Conservation (phyloP, 495 filamentous ascomycete species). For the Penicillium verhagenii region DNA sequence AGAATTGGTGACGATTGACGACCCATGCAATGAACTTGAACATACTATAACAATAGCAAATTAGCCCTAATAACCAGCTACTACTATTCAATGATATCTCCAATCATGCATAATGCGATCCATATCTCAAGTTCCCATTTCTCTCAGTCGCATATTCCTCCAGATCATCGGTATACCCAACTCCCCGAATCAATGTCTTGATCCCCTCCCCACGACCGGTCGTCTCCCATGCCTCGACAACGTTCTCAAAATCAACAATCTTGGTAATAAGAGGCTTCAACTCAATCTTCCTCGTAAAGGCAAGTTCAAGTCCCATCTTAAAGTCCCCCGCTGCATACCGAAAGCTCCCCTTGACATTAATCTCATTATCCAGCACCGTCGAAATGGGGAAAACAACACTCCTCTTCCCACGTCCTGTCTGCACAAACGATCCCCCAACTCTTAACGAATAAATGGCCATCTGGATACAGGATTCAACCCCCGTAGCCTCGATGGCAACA, state of each 20-base stretch:
- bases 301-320: conserved; percentile 68
- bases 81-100: too few relatives aligned
- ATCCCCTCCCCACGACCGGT: conserved; percentile 76
- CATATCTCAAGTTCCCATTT: conserved; percentile 12
- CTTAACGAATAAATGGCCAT: conserved; percentile 67
- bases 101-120: not conserved
- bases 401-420: conserved; percentile 77
- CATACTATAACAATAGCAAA: too few relatives aligned
- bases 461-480: conserved; percentile 76
- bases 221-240: conserved; percentile 75
- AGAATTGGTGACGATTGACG: not conserved
- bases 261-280: conserved; percentile 70
- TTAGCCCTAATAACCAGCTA: not conserved
- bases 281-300: conserved; percentile 60
- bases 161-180: conserved; percentile 6
- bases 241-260: conserved; percentile 68
- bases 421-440: conserved; percentile 76
- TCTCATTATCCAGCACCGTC: conserved; percentile 76
- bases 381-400: conserved; percentile 83
- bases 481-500: conserved; percentile 79
- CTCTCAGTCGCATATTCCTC: not conserved
- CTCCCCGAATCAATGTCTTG: conserved; percentile 78
- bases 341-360: conserved; percentile 77
- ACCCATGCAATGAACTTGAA: not conserved
- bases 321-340: conserved; percentile 84